phyloP scores from a whole-genome alignment of 139 green algal genomes.

The Tetradesmus obliquus region DNA sequence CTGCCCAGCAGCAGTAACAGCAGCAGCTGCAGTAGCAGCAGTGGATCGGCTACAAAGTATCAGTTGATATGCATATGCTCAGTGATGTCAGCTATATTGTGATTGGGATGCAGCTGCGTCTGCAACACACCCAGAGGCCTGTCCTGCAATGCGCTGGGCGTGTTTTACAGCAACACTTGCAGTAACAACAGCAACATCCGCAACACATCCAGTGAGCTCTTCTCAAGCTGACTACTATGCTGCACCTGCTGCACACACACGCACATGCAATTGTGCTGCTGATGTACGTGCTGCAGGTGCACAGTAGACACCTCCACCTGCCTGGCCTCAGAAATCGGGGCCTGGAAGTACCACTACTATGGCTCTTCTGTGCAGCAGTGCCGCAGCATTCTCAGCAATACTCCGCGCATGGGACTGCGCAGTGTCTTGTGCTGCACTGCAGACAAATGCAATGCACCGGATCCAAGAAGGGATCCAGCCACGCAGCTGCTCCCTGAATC shows the following conservation, averaged over 20 bases:
- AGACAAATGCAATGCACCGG: neutral
- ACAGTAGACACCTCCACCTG: neutral
- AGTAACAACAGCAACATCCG: too few relatives aligned
- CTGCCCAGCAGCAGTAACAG: neutral
- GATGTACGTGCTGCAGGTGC: neutral
- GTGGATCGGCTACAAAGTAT: too few relatives aligned
- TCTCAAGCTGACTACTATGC: too few relatives aligned
- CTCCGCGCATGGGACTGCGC: neutral
- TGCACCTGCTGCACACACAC: too few relatives aligned
- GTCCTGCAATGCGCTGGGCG: too few relatives aligned
- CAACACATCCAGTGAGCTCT: too few relatives aligned
- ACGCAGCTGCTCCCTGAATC: neutral
- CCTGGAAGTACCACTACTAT: slow-evolving; percentile 8
- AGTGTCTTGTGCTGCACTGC: slow-evolving; percentile 2
- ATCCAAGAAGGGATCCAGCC: neutral
- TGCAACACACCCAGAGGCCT: too few relatives aligned
- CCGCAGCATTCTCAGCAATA: neutral
- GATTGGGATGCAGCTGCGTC: too few relatives aligned
- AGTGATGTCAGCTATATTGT: too few relatives aligned
- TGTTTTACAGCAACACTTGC: too few relatives aligned
- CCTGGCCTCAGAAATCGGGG: neutral
- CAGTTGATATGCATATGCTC: too few relatives aligned
- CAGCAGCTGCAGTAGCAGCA: neutral
- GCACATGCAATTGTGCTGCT: too few relatives aligned
- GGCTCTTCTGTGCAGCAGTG: neutral